phyloP scores from a whole-genome alignment of 2,329 filamentous ascomycete species.

The Monosporascus sp. region DNA sequence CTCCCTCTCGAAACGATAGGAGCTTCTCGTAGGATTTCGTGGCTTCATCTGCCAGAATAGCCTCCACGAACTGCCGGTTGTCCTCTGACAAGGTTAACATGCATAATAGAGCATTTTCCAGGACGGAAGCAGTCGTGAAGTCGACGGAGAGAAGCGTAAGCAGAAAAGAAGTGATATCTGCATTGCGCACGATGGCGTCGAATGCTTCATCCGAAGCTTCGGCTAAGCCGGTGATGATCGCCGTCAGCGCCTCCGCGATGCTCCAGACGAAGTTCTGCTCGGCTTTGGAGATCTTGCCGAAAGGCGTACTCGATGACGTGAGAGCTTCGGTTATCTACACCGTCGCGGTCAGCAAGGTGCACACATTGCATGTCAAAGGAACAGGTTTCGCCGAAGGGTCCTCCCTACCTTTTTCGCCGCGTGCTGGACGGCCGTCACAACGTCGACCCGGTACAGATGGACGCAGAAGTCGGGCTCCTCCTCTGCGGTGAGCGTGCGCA shows the following conservation, averaged over 20 bases:
- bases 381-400: background rate
- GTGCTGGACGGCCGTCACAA: conserved; percentile 56
- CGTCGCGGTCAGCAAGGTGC: conserved; percentile 4
- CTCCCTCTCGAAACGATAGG: conserved; percentile 41
- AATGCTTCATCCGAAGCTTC: conserved; percentile 59
- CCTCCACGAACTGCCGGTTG: conserved; percentile 47
- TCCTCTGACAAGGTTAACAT: conserved; percentile 58
- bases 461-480: conserved; percentile 65
- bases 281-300: conserved; percentile 45
- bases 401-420: conserved; percentile 47
- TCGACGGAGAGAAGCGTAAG: conserved; percentile 45
- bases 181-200: conserved; percentile 45
- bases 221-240: conserved; percentile 48
- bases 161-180: conserved; percentile 47
- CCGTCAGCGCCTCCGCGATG: conserved; percentile 49
- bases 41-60: conserved; percentile 46
- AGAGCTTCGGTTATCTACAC: conserved; percentile 40
- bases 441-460: conserved; percentile 57
- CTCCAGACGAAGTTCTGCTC: conserved; percentile 51
- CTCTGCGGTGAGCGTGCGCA: conserved; percentile 56
- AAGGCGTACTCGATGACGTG: conserved; percentile 32
- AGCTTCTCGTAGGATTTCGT: conserved; percentile 46
- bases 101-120: conserved; percentile 48
- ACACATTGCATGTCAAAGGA: too few species aligned
- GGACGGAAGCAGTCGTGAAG: conserved; percentile 35